phyloP scores from a whole-genome alignment of 805 yeast genomes.

The Lachancea nothofagi region DNA sequence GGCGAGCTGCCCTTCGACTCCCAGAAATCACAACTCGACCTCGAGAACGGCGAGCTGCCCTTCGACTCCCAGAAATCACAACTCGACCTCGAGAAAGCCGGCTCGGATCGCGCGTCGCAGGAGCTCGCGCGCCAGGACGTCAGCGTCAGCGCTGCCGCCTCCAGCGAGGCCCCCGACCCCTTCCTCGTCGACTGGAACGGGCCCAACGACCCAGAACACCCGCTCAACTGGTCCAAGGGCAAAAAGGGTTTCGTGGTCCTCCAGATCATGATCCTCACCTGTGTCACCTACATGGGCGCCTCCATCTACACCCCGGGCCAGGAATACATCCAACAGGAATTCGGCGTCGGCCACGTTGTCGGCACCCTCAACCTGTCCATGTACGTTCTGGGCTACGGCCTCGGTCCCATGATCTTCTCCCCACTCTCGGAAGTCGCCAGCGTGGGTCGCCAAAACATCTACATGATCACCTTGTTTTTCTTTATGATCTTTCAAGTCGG shows the following conservation, averaged over 20 bases:
- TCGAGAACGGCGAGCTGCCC: background rate
- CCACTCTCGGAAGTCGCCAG: constrained; percentile 53
- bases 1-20: background rate
- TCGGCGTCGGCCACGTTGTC: constrained; percentile 39
- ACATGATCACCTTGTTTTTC: constrained; percentile 41
- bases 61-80: background rate
- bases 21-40: background rate
- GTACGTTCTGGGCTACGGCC: constrained; percentile 55
- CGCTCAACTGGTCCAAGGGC: constrained; percentile 48
- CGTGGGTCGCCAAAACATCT: constrained; percentile 49
- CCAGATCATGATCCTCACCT: constrained; percentile 42
- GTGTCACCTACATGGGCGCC: constrained; percentile 51
- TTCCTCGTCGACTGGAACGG: constrained; percentile 26
- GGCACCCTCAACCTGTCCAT: constrained; percentile 49
- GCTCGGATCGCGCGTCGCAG: background rate
- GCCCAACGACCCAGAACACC: constrained; percentile 48
- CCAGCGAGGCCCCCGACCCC: too few relatives aligned
- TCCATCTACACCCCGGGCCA: constrained; percentile 52
- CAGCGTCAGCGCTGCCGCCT: too few relatives aligned
- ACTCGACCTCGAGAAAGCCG: background rate
- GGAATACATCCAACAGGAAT: constrained; percentile 40
- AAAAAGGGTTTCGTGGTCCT: constrained; percentile 37
- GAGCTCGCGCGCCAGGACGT: too few relatives aligned
- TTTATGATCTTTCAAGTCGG: constrained; percentile 53
- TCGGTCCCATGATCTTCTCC: constrained; percentile 54